Evolutionary conservation across 2,329 filamentous ascomycete species (phyloP).

Genomic region (Microdochium paspali): DNA sequence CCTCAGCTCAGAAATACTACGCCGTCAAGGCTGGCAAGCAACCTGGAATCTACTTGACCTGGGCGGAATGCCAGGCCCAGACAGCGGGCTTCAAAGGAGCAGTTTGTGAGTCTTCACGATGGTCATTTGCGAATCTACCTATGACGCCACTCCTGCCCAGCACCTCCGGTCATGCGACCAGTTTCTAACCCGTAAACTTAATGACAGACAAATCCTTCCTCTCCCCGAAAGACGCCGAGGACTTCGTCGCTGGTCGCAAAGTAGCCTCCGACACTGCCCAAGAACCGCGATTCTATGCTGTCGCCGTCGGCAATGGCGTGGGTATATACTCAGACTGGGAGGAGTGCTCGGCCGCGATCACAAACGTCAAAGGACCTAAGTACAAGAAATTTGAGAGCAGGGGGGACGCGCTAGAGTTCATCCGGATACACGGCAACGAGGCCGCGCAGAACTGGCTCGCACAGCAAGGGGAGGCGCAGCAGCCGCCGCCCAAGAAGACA

Average conservation of each 20-base stretch:
- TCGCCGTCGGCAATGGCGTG: conserved; percentile 47
- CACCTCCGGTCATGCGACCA: not conserved
- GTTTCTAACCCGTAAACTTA: not conserved
- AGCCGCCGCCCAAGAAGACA: conserved; percentile 12
- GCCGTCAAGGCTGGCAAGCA: conserved; percentile 47
- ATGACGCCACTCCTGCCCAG: not conserved
- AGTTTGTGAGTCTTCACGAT: conserved; percentile 44
- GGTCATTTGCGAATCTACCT: not conserved
- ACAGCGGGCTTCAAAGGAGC: conserved; percentile 55
- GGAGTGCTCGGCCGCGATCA: conserved; percentile 63
- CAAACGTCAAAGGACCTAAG: conserved; percentile 59
- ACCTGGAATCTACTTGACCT: conserved; percentile 53
- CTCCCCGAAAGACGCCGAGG: conserved; percentile 64
- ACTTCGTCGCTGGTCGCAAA: conserved; percentile 59
- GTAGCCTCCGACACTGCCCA: conserved; percentile 27
- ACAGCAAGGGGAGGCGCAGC: conserved; percentile 16
- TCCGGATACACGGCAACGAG: conserved; percentile 38
- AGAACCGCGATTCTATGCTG: conserved; percentile 46
- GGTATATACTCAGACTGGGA: conserved; percentile 58
- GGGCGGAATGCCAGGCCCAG: conserved; percentile 51
- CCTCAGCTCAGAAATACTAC: conserved; percentile 46
- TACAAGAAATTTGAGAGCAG: conserved; percentile 61
- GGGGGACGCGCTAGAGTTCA: conserved; percentile 70
- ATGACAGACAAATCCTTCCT: conserved; percentile 69
- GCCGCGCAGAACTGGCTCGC: conserved; percentile 32